Evolutionary conservation across 108 stramenopile genomes (phyloP).

Genomic region (Stephanodiscus triporus): DNA sequence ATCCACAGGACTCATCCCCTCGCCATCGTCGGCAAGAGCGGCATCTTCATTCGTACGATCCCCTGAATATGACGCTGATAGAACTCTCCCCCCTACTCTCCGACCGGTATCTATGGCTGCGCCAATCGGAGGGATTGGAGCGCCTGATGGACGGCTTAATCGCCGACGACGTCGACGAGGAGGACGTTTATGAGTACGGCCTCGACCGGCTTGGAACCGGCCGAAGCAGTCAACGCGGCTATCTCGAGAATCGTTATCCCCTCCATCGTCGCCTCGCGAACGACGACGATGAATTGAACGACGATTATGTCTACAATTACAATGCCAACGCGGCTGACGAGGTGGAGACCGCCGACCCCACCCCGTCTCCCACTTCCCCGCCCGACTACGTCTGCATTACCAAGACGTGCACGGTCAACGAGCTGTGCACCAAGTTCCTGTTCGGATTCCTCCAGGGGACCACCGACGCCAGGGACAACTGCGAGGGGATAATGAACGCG

Average conservation of each 20-base stretch:
- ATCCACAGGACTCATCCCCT: not conserved
- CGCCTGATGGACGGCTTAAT: constrained; percentile 26
- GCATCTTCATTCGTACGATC: not conserved
- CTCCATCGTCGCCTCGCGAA: constrained; percentile 13
- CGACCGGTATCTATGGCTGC: constrained; percentile 27
- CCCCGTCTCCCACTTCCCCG: not conserved
- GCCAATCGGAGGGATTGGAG: constrained; percentile 26
- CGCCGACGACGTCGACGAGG: not conserved
- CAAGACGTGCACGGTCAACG: constrained; percentile 52
- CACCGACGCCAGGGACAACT: constrained; percentile 82
- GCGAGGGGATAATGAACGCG: constrained; percentile 81
- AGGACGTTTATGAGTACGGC: constrained; percentile 8
- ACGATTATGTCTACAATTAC: constrained; percentile 12
- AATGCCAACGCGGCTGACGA: not conserved
- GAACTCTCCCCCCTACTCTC: constrained; percentile 8
- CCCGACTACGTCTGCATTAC: constrained; percentile 25
- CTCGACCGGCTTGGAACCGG: not conserved
- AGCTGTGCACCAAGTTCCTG: constrained; percentile 68
- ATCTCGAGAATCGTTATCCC: not conserved
- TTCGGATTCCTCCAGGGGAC: constrained; percentile 81
- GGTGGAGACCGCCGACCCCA: not conserved
- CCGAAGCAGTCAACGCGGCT: too few species aligned
- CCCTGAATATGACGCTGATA: constrained; percentile 12
- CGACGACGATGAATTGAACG: constrained; percentile 3
- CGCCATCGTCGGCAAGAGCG: not conserved